Evolutionary conservation across 2,329 filamentous ascomycete species (phyloP), one percentile per base, ranked within the genome.

Genomic region (Trichophyton benhamiae): DNA sequence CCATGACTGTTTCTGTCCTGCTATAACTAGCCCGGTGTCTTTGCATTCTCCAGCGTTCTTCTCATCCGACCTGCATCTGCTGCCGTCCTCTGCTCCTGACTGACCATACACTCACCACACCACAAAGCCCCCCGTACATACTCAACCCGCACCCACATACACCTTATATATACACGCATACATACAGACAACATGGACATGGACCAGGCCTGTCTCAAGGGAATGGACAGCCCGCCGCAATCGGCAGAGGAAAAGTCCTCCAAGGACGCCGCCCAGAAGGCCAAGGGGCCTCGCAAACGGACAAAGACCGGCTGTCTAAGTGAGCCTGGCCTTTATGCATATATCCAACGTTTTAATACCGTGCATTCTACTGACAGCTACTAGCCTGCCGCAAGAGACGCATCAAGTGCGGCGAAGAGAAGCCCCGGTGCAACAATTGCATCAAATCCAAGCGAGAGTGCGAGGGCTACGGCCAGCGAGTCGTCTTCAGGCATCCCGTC

Each of bases 331-430:
- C 33, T 62, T 20, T 30, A 52, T 42, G 13, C 36, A 30, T 25
- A 46, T 8, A 33, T 20, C 27, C 38, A 52, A 15, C 55, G 15
- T n/a, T 17, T 17, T 11, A 6, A 36, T 44, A 27, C 60, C 65
- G 1, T n/a, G 63, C 60, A 62, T 8, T 8, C 33, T 11, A 36
- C 33, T 36, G 11, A 36, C 33, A 36, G 33, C 33, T 36, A 2
- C 61, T 65, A 91, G 88, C 94, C 62, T 99, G 94, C 76, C 87
- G 94, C 65, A 92, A 89, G 75, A 87, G 94, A 60, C 88, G 94
- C 65, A 97, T 99, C 75, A 99, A 97, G 76, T 99, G 94, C 74
- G 94, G 94, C 64, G 94, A 97, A 73, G 89, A 90, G 68, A 77
- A 77, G 62, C 76, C 76, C 13, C 72, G 72, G 52, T 78, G 76